Evolutionary conservation across 306 rosid genomes (phyloP).

Genomic region (Ziziphus jujuba): DNA sequence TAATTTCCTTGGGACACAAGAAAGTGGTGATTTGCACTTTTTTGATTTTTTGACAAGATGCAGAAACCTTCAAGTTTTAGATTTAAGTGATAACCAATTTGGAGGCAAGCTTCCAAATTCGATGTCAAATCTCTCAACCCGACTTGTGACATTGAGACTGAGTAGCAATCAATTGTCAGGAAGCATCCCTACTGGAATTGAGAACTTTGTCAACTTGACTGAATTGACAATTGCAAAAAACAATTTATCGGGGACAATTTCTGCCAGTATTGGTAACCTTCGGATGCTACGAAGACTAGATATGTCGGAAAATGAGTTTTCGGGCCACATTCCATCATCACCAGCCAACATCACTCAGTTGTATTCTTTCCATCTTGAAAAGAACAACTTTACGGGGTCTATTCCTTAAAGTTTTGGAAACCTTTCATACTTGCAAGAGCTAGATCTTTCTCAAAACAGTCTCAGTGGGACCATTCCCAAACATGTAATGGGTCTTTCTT

Average conservation of each 20-base stretch:
- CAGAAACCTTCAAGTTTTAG: not conserved
- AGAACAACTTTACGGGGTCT: not conserved
- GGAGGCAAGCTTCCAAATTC: conserved; percentile 8
- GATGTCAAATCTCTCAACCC: conserved; percentile 12
- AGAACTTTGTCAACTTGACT: conserved; percentile 2
- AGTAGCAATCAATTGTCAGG: conserved; percentile 16
- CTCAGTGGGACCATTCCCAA: conserved; percentile 30
- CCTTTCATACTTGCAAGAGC: not conserved
- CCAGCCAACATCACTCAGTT: conserved; percentile 1
- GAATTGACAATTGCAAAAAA: not conserved
- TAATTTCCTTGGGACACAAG: conserved; percentile 12
- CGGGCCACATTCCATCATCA: conserved; percentile 1
- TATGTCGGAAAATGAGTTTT: not conserved
- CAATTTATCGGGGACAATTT: conserved; percentile 1
- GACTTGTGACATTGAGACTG: not conserved
- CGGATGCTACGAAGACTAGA: not conserved
- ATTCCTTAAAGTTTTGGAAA: conserved; percentile 25
- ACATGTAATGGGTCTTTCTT: conserved; percentile 19
- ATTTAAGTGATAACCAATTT: conserved; percentile 11
- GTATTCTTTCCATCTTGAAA: not conserved
- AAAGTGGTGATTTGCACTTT: conserved; percentile 1
- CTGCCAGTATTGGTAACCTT: conserved; percentile 11
- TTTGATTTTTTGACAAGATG: conserved; percentile 9
- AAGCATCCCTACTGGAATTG: conserved; percentile 11
- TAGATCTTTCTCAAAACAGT: conserved; percentile 15